Percentiles rank a stretch among this genome's conserved stretches.
Evolutionary conservation across 805 yeast species (phyloP).

Genomic region (Yarrowia porcina): DNA sequence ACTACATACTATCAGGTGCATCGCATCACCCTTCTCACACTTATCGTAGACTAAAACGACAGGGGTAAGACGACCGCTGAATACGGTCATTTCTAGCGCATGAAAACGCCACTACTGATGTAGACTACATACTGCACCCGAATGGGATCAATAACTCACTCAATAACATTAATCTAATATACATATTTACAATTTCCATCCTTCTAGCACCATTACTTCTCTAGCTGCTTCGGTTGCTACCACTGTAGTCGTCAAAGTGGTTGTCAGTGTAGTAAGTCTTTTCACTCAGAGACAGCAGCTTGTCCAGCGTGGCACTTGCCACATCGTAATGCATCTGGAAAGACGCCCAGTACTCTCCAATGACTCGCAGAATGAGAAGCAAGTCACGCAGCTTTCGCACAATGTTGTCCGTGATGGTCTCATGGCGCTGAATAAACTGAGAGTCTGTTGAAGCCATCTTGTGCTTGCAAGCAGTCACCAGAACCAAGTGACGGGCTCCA

Average conservation of each 20-base stretch:
- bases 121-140: too few relatives aligned
- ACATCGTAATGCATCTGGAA: slow-evolving; percentile 25
- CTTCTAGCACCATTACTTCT: background rate
- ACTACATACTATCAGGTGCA: too few relatives aligned
- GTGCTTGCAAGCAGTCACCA: slow-evolving; percentile 17
- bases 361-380: slow-evolving; percentile 21
- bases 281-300: slow-evolving; percentile 12
- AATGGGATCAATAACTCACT: background rate
- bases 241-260: slow-evolving; percentile 7
- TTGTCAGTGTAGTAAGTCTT: slow-evolving; percentile 20
- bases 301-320: slow-evolving; percentile 19
- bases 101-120: too few relatives aligned
- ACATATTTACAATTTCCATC: slow-evolving; percentile 2
- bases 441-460: slow-evolving; percentile 11
- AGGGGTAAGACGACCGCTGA: background rate
- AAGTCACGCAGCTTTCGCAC: slow-evolving; percentile 21
- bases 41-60: background rate
- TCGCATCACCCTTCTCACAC: too few relatives aligned
- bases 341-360: slow-evolving; percentile 26
- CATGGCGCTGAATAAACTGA: slow-evolving; percentile 19
- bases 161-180: slow-evolving; percentile 12
- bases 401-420: slow-evolving; percentile 21
- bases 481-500: slow-evolving; percentile 16
- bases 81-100: too few relatives aligned
- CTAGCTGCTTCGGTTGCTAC: slow-evolving; percentile 6